phyloP scores from a whole-genome alignment of 257 asterid genomes.

The Nicotiana sylvestris region DNA sequence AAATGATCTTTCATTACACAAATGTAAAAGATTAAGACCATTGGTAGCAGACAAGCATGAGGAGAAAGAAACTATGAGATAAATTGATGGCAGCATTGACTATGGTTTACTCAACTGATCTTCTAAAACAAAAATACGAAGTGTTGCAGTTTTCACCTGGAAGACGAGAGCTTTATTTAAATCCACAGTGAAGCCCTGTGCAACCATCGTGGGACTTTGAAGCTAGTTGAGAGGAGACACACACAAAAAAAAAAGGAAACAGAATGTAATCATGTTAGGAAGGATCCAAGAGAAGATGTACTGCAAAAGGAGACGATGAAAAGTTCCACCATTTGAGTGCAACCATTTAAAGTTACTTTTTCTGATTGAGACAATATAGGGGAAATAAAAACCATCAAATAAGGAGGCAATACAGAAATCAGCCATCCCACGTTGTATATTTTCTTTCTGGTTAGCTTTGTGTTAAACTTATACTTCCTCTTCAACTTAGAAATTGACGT shows the following conservation, averaged over 20 bases:
- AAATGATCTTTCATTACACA: neutral
- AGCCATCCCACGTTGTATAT: neutral
- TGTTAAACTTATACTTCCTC: neutral
- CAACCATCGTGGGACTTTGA: slow-evolving; percentile 47
- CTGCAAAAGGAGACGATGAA: neutral
- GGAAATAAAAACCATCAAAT: too few species aligned
- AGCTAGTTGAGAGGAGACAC: neutral
- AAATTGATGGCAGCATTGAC: neutral
- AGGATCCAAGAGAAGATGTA: neutral
- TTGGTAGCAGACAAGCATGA: neutral
- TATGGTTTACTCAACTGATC: neutral
- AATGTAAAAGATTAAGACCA: neutral
- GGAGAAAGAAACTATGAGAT: neutral
- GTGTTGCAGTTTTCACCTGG: slow-evolving; percentile 40
- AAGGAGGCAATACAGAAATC: neutral
- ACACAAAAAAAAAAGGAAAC: neutral
- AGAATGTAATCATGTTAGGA: neutral
- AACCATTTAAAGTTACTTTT: neutral
- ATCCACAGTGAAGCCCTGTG: slow-evolving; percentile 53
- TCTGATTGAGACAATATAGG: too few species aligned
- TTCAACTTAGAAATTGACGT: neutral
- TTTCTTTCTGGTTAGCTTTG: neutral
- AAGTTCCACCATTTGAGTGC: neutral
- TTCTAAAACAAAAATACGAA: neutral
- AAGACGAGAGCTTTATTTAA: slow-evolving; percentile 65